A percentile compares a stretch with the other conserved stretches of the same genome.
Evolutionary conservation across 179 eudicot species (phyloP).

Genomic region (Spergularia azorica): DNA sequence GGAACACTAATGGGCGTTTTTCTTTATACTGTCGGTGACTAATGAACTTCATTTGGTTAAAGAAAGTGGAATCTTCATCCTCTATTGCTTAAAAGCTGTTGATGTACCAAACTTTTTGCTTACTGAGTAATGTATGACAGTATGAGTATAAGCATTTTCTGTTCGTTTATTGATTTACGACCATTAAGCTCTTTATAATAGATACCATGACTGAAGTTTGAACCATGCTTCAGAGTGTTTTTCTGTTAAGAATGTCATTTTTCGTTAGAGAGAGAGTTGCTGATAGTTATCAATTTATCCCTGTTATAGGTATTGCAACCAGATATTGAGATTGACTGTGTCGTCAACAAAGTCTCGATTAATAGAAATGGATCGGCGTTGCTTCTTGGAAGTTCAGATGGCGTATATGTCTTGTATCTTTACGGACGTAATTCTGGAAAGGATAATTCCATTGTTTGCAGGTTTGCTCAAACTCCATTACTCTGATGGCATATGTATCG

Average conservation of each 20-base stretch:
- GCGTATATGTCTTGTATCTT: conserved; percentile 67
- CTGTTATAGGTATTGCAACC: conserved; percentile 65
- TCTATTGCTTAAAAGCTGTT: too few species aligned
- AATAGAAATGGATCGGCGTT: conserved; percentile 83
- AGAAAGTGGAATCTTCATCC: too few species aligned
- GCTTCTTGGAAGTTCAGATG: conserved; percentile 65
- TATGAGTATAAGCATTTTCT: not conserved
- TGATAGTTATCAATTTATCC: conserved; percentile 22
- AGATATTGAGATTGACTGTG: conserved; percentile 56
- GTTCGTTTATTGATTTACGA: not conserved
- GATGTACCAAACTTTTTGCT: not conserved
- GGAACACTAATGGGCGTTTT: too few species aligned
- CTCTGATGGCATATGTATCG: too few species aligned
- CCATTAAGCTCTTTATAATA: not conserved
- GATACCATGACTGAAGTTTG: not conserved
- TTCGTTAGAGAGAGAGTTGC: not conserved
- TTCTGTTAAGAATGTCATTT: not conserved
- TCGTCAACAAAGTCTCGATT: conserved; percentile 61
- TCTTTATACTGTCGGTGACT: too few species aligned
- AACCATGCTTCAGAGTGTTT: not conserved
- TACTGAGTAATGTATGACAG: not conserved
- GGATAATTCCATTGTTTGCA: conserved; percentile 64
- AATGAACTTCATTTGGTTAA: too few species aligned
- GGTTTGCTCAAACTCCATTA: conserved; percentile 42
- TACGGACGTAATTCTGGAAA: conserved; percentile 59